Percentiles rank a stretch among this genome's conserved stretches.
Evolutionary conservation across 306 rosid genomes (phyloP).

Genomic region (Lotus japonicus): DNA sequence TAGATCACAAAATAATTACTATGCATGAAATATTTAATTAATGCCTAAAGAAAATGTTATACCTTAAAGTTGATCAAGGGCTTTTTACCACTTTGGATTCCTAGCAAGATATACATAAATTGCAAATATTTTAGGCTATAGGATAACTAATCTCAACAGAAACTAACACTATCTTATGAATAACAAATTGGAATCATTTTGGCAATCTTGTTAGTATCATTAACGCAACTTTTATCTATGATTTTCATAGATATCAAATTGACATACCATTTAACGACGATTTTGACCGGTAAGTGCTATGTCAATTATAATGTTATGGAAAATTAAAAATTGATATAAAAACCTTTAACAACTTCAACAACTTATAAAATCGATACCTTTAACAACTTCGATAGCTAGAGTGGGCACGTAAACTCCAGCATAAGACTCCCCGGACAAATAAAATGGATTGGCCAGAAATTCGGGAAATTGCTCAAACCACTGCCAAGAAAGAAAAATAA

Average conservation of each 20-base stretch:
- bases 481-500: constrained; percentile 26
- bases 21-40: neutral
- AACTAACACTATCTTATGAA: too few species aligned
- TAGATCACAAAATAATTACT: neutral
- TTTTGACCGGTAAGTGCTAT: too few species aligned
- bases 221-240: neutral
- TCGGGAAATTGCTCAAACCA: constrained; percentile 72
- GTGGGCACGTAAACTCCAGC: constrained; percentile 85
- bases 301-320: too few species aligned
- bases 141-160: too few species aligned
- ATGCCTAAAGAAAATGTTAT: neutral
- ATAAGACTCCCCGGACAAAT: constrained; percentile 70
- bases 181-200: neutral
- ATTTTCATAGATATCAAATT: too few species aligned
- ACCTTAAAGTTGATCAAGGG: constrained; percentile 71
- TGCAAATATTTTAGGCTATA: constrained; percentile 3
- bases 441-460: constrained; percentile 61
- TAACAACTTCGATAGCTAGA: constrained; percentile 48
- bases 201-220: neutral
- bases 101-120: constrained; percentile 22
- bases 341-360: too few species aligned
- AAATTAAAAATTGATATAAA: too few species aligned
- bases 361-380: too few species aligned
- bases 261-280: too few species aligned
- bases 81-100: constrained; percentile 33